Evolutionary conservation across 164 flowering plant genomes (phyloP), one percentile per base, ranked within the genome.

Genomic region (Protea cynaroides): DNA sequence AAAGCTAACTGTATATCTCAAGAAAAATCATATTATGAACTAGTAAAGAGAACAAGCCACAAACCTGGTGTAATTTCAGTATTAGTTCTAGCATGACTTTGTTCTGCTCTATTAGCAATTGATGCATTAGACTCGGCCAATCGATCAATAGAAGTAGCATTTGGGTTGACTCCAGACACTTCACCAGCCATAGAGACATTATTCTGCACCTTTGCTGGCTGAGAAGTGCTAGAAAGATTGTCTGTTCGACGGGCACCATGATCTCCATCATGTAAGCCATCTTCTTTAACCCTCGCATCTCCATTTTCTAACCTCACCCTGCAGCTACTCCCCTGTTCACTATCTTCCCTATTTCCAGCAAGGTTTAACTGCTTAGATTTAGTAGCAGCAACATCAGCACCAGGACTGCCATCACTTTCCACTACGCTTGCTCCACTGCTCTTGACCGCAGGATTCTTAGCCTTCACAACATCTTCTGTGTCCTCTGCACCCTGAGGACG

Each of bases 401-500:
- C 75, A 36, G 90, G 82, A 66, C 83, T 77, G 25, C 79, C 81
- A 65, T 78, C 87, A 71, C 85, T 79, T 61, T 82, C 91, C 43
- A 76, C 79, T 38, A 58, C 58, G 49, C 70, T 79, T 34, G 67
- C 71, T 43, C 70, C 65, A 61, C 63, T 73, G 76, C 62, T 75
- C 75, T 78, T 81, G 24, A 57, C 74, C 63, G 65, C 63, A 70
- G 63, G 67, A 61, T 58, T 80, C 66, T 80, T 83, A 29, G 78
- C 76, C 75, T 83, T 86, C 12, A 71, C 83, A 67, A 69, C 84
- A 73, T 89, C 87, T 77, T 85, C 93, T 55, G 84, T 77, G 73
- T 84, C 92, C 72, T 88, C 99, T n/a, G 83, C 76, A 60, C 80
- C 84, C 47, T 78, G 87, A 44, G 91, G 82, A 7, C 84, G 88